phyloP scores from a whole-genome alignment of 2,329 filamentous ascomycete species.

The Fusarium buharicum region DNA sequence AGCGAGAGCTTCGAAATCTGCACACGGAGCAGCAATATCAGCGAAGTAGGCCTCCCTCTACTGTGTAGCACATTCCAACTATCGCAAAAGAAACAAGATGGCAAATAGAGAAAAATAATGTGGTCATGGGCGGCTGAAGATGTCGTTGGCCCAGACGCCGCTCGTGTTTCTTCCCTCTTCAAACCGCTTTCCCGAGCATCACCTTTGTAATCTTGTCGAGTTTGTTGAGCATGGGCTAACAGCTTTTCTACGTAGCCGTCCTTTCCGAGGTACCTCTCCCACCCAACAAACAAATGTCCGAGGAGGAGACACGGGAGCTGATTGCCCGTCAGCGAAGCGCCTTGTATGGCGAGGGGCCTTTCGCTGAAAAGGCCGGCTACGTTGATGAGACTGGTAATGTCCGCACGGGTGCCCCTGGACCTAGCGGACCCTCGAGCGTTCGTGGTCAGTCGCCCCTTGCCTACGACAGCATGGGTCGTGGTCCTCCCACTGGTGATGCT shows the following conservation, averaged over 20 bases:
- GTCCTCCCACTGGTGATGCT: conserved; percentile 51
- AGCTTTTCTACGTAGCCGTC: conserved; percentile 59
- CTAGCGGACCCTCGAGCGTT: conserved; percentile 70
- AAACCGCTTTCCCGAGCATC: conserved; percentile 38
- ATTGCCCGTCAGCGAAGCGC: conserved; percentile 96
- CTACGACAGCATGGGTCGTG: conserved; percentile 69
- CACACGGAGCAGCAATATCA: conserved; percentile 99
- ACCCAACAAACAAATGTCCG: conserved; percentile 83
- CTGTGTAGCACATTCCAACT: conserved; percentile 70
- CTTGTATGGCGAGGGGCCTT: conserved; percentile 82
- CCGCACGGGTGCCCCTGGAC: conserved; percentile 73
- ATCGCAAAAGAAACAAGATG: conserved; percentile 48
- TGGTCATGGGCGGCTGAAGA: conserved; percentile 43
- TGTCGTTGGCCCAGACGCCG: conserved; percentile 38
- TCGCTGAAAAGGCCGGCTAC: conserved; percentile 74
- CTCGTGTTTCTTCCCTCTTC: conserved; percentile 42
- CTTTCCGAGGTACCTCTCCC: conserved; percentile 57
- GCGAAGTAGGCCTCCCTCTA: conserved; percentile 91
- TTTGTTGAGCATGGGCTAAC: conserved; percentile 52
- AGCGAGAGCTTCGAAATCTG: conserved; percentile 98
- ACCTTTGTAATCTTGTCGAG: conserved; percentile 44
- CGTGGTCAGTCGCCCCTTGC: conserved; percentile 83
- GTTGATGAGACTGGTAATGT: conserved; percentile 73
- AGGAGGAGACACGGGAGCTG: conserved; percentile 94
- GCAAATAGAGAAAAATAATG: conserved; percentile 54